phyloP scores from a whole-genome alignment of 1,139 yeast genomes.

The Torulaspora globosa region DNA sequence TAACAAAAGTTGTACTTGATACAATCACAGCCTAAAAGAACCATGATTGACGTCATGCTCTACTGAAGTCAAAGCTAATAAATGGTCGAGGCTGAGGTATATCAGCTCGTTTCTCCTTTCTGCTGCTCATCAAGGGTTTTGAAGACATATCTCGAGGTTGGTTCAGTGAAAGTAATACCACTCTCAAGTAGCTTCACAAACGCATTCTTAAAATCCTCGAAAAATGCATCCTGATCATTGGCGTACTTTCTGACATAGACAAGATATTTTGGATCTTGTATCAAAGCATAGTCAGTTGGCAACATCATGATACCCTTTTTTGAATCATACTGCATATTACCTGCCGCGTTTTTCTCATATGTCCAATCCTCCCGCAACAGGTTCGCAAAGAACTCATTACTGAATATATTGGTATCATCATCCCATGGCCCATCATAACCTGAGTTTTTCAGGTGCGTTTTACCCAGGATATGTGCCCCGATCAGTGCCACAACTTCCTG shows the following conservation, averaged over 20 bases:
- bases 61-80: neutral
- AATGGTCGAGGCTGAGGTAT: neutral
- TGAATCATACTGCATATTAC: constrained; percentile 75
- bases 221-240: constrained; percentile 61
- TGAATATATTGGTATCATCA: constrained; percentile 77
- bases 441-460: constrained; percentile 59
- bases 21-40: no score
- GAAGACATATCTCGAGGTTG: constrained; percentile 48
- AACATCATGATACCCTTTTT: constrained; percentile 82
- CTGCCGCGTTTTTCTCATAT: constrained; percentile 61
- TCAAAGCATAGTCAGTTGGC: constrained; percentile 76
- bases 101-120: neutral
- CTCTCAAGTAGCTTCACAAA: constrained; percentile 67
- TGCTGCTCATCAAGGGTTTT: constrained; percentile 68
- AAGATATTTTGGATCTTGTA: constrained; percentile 60
- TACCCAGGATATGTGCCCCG: constrained; percentile 87
- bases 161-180: constrained; percentile 61
- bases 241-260: constrained; percentile 71
- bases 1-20: no score
- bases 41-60: no score
- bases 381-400: constrained; percentile 70
- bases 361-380: constrained; percentile 75
- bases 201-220: constrained; percentile 66
- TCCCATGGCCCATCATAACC: constrained; percentile 98
- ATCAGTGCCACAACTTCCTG: constrained; percentile 80